Conservation (phyloP, 805 yeast species). For the Saturnispora hagleri region DNA sequence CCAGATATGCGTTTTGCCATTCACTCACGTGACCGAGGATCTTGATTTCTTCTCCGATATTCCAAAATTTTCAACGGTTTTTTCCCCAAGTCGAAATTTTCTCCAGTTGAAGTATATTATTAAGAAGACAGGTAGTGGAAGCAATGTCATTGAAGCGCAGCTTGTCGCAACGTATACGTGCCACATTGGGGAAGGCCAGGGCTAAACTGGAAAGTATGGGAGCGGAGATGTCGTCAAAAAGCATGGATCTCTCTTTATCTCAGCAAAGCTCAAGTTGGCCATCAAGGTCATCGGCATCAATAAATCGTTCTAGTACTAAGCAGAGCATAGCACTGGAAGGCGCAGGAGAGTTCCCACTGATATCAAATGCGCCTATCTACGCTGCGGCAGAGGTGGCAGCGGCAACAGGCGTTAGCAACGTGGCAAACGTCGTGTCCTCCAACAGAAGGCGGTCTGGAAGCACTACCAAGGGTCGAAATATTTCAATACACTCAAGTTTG, state of each 20-base stretch:
- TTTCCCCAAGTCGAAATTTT: constrained; percentile 1
- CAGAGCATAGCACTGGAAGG: constrained; percentile 1
- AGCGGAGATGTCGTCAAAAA: neutral
- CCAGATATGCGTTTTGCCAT: too few species aligned
- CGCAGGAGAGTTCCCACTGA: constrained; percentile 2
- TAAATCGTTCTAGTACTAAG: neutral
- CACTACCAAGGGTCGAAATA: neutral
- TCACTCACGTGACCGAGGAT: neutral
- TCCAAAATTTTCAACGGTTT: neutral
- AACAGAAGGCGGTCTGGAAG: constrained; percentile 6
- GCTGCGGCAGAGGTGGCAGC: neutral
- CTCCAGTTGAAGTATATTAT: neutral
- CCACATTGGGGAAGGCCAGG: constrained; percentile 13
- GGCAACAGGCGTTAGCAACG: neutral
- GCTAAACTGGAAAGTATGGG: constrained; percentile 6
- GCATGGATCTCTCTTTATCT: neutral
- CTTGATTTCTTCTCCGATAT: neutral
- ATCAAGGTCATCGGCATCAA: neutral
- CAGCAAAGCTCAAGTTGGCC: neutral
- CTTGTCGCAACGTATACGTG: constrained; percentile 12
- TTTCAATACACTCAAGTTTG: neutral
- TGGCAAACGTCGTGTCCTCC: neutral
- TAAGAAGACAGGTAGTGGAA: neutral
- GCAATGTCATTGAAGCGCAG: constrained; percentile 15
- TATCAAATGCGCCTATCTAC: constrained; percentile 4